Base-by-base conservation (phyloP, 352 stramenopile genomes). In the Blastocystis sp. region DNA sequence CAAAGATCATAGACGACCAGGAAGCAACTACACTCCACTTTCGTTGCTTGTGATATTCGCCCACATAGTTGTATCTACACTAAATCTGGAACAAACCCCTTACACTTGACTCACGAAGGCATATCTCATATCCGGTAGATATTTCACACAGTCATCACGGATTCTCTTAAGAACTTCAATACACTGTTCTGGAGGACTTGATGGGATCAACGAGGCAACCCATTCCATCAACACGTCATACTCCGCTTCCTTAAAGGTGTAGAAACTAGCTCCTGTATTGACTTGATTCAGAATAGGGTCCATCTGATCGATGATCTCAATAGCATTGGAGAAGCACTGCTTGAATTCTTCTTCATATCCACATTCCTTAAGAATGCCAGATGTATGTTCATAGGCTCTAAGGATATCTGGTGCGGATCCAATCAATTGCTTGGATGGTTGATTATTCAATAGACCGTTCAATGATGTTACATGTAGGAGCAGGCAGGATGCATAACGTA, bases 171-270 rank as follows among this genome's bases (percentile, higher is more conserved):
- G 48, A 3, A 69, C 30, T 24, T 64, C 73, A 19, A 84, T 22
- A 57, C 24, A 78, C 30, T 78, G 33, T 24, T 54, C 44, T 19
- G n/a, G 37, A 24, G 27, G 37, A 30, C 56, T 40, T 33, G 27
- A 40, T 11, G 73, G 17, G 48, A 84, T 33, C 30, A 48, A 51
- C 24, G 59, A 30, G 56, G 57, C 48, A n/a, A 66, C 30, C 73
- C 73, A 84, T 27, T 15, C 73, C 73, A 84, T 68, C 22, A 84
- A 56, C 27, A 84, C 13, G 15, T 84, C 73, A 44, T 84, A 84
- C 27, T 84, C 73, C 17, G 53, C 73, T 30, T 84, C 73, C 30
- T 84, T 84, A 57, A 54, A 84, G 6, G 51, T 44, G 73, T 69
- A 84, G 51, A 84, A 68, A 66, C 48, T 44, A 1, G 30, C 53